Base-by-base conservation (phyloP, 2,329 filamentous ascomycete species). In the Trichophyton verrucosum region DNA sequence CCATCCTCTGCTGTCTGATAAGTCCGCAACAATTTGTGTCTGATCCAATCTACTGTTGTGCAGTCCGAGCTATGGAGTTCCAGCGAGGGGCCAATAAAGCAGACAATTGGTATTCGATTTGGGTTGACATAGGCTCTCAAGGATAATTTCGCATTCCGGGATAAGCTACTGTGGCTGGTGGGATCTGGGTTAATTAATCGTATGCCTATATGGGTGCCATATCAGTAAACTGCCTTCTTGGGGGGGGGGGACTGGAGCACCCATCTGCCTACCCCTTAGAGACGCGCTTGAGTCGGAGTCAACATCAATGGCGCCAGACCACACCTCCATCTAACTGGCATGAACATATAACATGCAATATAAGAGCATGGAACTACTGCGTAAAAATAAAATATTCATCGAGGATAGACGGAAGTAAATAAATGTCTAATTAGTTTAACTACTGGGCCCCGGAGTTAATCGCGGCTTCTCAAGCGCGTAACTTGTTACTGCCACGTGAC, bases 41-140 rank as follows among this genome's bases (percentile, higher is more conserved):
- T 73, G 40, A 76, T 67, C 74, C 74, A 76, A 70, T 72, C 68
- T 49, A 70, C 69, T 3, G 71, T 71, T 47, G 65, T 64, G 17
- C 63, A 51, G 60, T 73, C 65, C 4, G 61, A 66, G 5, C 71
- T 69, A 62, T 76, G 73, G 38, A 76, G 59, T 66, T 76, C 74
- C 20, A 76, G 71, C 46, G 68, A 72, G 4, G 73, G 72, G 9
- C 74, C 74, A 5, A 68, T 69, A 56, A 74, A 71, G n/a, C 72
- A 73, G 61, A 74, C 71, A 3, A 76, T 66, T 33, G 74, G 74
- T 30, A 76, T 71, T 9, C 74, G 66, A n/a, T 70, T 66, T 5
- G 74, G 74, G 33, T 75, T 73, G 30, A 76, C 73, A 36, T 74
- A 73, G 62, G 68, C 68, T 36, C 67, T 68, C 27, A 76, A 61